Base-by-base conservation (phyloP, 177 flowering plant species). In the Vitis hybrid region DNA sequence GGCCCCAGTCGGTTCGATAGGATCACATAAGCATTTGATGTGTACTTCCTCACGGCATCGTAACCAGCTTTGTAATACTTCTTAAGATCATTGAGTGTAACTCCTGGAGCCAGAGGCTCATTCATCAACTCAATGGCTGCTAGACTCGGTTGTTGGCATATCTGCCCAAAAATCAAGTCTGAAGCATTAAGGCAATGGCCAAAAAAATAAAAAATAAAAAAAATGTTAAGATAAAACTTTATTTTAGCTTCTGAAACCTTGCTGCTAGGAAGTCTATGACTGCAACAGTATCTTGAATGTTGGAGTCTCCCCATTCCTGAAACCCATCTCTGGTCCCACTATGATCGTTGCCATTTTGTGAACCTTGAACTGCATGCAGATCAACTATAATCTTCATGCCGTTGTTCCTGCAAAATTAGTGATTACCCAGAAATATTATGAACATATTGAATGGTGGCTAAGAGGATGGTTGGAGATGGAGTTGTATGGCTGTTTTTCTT, bases 301-400 rank as follows among this genome's bases (percentile, higher is more conserved):
- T 64, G 13, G 70, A 52, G 9, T 78, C 85, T 65, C 85, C 85
- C 87, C 87, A 84, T 73, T 80, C 85, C n/a, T 13, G 67, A 23
- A 49, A 76, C 10, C 87, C 84, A 64, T 84, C 87, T 74, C 84
- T 82, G 3, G 87, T 26, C 5, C 51, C 72, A 56, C 87, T 81
- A 66, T 81, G 84, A 1, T 67, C 76, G 7, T 71, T 52, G 11
- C 83, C 84, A 65, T 81, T 83, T 59, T 83, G 87, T 14, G 87
- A 83, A 13, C 77, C 83, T 34, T 75, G 73, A 55, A 70, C 77
- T 52, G 84, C 84, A 64, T 84, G 87, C 34, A 84, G 75, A 60
- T 84, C 87, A 3, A 84, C 57, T 56, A 84, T 84, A 2, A 84
- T 76, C 68, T 78, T 75, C 69, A 84, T 26, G 10, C 74, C 73